Evolutionary conservation across 169 alveolate genomes (phyloP), one percentile per base, ranked within the genome.

Genomic region (Plasmodium yoelii): DNA sequence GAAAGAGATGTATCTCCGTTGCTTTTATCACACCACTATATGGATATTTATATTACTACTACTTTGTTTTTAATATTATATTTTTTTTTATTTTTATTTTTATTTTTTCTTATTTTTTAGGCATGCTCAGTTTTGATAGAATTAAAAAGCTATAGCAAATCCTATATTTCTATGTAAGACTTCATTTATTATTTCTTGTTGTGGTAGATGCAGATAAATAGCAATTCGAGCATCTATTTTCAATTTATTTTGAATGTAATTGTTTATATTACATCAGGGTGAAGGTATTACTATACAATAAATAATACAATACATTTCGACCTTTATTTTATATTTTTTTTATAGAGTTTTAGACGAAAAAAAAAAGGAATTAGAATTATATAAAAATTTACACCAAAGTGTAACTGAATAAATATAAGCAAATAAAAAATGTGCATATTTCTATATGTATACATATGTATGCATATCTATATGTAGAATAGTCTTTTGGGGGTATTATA

Each of bases 291-390:
- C 42, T 34, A 34, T 5, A 34, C 42, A 34, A 34, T 34, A 3
- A 34, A 34, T 34, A 3, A 0, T 34, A 34, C 5, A 5, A 34
- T 7, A 34, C 5, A 34, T 34, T 34, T 34, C 42, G 7, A n/a
- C 12, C 15, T 8, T 82, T 53, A 15, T 34, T 13, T 73, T 5
- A 9, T 80, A 51, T 46, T 72, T 34, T 13, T 72, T 26, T 15
- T 68, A 24, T 51, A 82, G 90, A 28, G 77, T 65, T 42, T 28
- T 82, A 18, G 90, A 82, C 39, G 84, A 68, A 56, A 65, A 82
- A 34, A 82, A 65, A 82, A 44, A 64, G 28, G 90, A 82, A 3
- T 60, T 82, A 34, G 90, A 82, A 47, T 44, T 82, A 55, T 69
- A 82, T 57, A 82, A 82, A 60, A 59, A 82, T 46, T 71, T 82